Conservation (phyloP, 805 yeast species). For the Barnettozyma botsteinii region DNA sequence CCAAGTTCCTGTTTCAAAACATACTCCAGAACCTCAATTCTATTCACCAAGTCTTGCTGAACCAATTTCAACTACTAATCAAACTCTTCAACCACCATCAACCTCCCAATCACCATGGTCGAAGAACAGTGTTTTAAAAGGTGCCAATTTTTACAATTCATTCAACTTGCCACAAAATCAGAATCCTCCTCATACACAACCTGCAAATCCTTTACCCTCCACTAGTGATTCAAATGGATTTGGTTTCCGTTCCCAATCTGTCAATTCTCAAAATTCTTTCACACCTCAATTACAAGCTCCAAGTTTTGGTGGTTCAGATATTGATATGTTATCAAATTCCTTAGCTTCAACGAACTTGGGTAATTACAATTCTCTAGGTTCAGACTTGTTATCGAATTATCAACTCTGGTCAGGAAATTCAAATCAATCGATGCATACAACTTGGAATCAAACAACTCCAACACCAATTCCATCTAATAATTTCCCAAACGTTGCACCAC, state of each 20-base stretch:
- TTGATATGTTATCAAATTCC: conserved; percentile 4
- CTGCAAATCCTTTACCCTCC: neutral
- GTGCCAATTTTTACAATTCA: neutral
- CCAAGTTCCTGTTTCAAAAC: neutral
- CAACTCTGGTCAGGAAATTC: conserved; percentile 1
- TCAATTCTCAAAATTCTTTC: neutral
- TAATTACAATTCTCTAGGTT: neutral
- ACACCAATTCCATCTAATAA: neutral
- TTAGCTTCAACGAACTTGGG: conserved; percentile 2
- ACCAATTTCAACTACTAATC: neutral
- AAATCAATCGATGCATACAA: neutral
- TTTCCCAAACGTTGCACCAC: no score
- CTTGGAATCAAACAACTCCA: neutral
- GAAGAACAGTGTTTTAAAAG: neutral
- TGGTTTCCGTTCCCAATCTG: conserved; percentile 1
- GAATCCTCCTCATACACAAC: neutral
- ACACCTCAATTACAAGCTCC: conserved; percentile 1
- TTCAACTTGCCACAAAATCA: neutral
- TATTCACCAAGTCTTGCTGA: neutral
- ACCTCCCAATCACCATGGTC: conserved; percentile 2
- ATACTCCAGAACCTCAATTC: neutral
- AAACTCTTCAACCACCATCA: neutral
- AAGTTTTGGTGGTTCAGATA: conserved; percentile 1
- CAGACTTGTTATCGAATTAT: neutral
- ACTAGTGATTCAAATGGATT: neutral